Evolutionary conservation across 192 early-diverging fungal genomes (phyloP).

Genomic region (Dimargaris cristalligena): DNA sequence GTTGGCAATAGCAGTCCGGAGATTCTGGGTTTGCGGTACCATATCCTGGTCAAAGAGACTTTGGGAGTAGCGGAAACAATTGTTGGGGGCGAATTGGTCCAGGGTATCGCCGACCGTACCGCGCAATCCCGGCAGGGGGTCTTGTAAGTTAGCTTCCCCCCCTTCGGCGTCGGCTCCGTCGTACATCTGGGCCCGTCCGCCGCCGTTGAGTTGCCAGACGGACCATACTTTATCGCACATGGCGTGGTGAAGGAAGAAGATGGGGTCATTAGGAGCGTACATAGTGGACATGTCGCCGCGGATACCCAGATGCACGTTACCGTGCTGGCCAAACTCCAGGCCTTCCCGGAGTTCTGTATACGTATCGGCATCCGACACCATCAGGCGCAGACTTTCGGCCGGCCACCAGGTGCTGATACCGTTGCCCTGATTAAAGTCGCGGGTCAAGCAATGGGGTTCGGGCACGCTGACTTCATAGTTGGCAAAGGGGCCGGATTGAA

Average conservation of each 20-base stretch:
- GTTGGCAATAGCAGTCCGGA: no score
- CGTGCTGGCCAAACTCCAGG: slow-evolving; percentile 31
- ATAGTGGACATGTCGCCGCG: slow-evolving; percentile 33
- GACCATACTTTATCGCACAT: slow-evolving; percentile 44
- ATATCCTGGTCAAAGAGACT: slow-evolving; percentile 13
- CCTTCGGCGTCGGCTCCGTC: slow-evolving; percentile 23
- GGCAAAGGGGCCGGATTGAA: slow-evolving; percentile 21
- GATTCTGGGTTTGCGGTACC: no score
- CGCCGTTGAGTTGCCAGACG: slow-evolving; percentile 32
- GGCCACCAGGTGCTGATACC: slow-evolving; percentile 28
- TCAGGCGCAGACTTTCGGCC: slow-evolving; percentile 25
- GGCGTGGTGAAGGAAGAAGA: slow-evolving; percentile 48
- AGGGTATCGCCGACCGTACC: slow-evolving; percentile 20
- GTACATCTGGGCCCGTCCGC: slow-evolving; percentile 24
- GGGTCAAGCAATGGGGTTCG: slow-evolving; percentile 23
- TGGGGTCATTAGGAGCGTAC: slow-evolving; percentile 39
- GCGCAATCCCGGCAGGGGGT: slow-evolving; percentile 22
- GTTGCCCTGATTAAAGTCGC: slow-evolving; percentile 29
- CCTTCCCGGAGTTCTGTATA: slow-evolving; percentile 27
- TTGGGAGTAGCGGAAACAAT: slow-evolving; percentile 30
- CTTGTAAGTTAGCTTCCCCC: slow-evolving; percentile 16
- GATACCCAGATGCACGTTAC: slow-evolving; percentile 29
- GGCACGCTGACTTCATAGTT: slow-evolving; percentile 24
- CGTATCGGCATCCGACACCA: slow-evolving; percentile 21
- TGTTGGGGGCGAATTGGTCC: slow-evolving; percentile 20